Evolutionary conservation across 352 stramenopile genomes (phyloP).

Genomic region (Phytophthora kernoviae): DNA sequence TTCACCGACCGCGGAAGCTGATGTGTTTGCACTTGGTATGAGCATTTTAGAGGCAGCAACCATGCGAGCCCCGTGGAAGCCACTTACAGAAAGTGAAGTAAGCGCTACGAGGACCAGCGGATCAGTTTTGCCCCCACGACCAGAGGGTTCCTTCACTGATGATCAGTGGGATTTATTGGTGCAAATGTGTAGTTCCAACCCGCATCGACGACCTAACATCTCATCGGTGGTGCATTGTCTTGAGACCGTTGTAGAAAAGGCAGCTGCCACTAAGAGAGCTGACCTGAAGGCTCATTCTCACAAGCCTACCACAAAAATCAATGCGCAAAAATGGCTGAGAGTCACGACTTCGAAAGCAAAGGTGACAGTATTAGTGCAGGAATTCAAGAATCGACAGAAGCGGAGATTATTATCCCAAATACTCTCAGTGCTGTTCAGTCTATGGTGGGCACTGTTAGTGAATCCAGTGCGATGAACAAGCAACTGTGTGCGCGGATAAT

Average conservation of each 20-base stretch:
- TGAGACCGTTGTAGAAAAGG: slow-evolving; percentile 3
- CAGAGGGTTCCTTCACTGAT: slow-evolving; percentile 13
- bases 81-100: slow-evolving; percentile 8
- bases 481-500: slow-evolving; percentile 9
- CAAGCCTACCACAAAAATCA: too few relatives aligned
- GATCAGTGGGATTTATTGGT: slow-evolving; percentile 14
- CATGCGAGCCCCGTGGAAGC: slow-evolving; percentile 13
- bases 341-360: not conserved
- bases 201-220: slow-evolving; percentile 13
- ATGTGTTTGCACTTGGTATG: slow-evolving; percentile 24
- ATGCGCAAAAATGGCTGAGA: too few relatives aligned
- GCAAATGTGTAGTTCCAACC: slow-evolving; percentile 21
- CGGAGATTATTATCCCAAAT: slow-evolving; percentile 2
- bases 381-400: not conserved
- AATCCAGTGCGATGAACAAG: slow-evolving; percentile 22
- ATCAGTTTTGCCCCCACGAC: slow-evolving; percentile 4
- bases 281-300: not conserved
- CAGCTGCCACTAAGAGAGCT: not conserved
- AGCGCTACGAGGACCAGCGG: slow-evolving; percentile 2
- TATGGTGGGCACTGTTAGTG: slow-evolving; percentile 3
- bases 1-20: slow-evolving; percentile 9
- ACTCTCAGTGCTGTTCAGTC: slow-evolving; percentile 15
- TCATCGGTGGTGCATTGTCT: slow-evolving; percentile 17
- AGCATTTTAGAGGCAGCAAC: slow-evolving; percentile 23
- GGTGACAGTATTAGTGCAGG: not conserved